phyloP scores from a whole-genome alignment of 1,139 yeast species.

The Kurtzmaniella quercitrusa region DNA sequence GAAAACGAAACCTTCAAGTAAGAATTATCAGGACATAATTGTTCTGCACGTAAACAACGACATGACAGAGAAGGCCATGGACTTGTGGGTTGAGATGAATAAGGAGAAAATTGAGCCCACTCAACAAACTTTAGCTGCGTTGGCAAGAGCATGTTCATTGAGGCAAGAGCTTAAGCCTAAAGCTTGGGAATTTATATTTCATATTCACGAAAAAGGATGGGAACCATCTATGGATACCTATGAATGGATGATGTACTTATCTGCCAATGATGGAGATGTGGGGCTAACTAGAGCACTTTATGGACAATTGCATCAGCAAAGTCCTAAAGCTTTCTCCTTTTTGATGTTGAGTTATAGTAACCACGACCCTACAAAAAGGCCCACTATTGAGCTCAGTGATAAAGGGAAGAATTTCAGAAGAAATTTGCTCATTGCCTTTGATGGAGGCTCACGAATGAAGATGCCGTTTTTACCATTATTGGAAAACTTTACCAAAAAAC shows the following conservation, averaged over 20 bases:
- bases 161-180: conserved; percentile 42
- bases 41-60: conserved; percentile 58
- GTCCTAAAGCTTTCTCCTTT: conserved; percentile 45
- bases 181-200: conserved; percentile 79
- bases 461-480: conserved; percentile 70
- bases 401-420: conserved; percentile 46
- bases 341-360: conserved; percentile 57
- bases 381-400: conserved; percentile 39
- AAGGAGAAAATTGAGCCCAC: conserved; percentile 23
- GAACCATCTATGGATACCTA: conserved; percentile 50
- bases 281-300: conserved; percentile 71
- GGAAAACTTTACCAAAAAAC: conserved; percentile 33
- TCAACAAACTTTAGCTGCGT: conserved; percentile 52
- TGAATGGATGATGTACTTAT: conserved; percentile 66
- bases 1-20: conserved; percentile 59
- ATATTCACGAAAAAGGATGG: conserved; percentile 54
- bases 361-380: conserved; percentile 24
- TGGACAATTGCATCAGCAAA: conserved; percentile 45
- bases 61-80: conserved; percentile 70
- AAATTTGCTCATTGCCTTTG: conserved; percentile 33
- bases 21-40: conserved; percentile 69
- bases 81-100: conserved; percentile 70
- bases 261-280: conserved; percentile 78
- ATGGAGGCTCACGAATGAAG: conserved; percentile 12
- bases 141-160: conserved; percentile 73